A percentile compares a stretch with the other conserved stretches of the same genome.
Evolutionary conservation across 2,329 filamentous ascomycete genomes (phyloP).

Genomic region (Xylariales sp.): DNA sequence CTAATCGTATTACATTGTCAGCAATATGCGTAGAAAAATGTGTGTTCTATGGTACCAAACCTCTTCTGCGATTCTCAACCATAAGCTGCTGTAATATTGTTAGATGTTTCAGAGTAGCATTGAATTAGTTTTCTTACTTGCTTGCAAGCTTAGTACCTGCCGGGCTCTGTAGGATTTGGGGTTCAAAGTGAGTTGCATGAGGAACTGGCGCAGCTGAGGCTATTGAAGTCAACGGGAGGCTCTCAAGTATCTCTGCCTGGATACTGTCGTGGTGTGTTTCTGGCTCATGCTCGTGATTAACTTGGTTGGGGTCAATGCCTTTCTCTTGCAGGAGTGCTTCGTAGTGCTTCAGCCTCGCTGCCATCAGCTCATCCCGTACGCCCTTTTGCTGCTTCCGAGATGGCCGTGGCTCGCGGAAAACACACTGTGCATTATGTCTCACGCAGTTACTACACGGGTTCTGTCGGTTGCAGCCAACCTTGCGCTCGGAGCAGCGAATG

Average conservation of each 20-base stretch:
- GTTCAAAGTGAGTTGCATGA: no score
- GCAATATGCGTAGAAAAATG: no score
- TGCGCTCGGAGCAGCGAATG: constrained; percentile 20
- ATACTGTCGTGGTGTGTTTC: no score
- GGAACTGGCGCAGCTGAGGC: no score
- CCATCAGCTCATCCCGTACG: constrained; percentile 9
- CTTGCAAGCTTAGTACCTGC: constrained; percentile 4
- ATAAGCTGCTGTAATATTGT: constrained; percentile 9
- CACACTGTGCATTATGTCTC: constrained; percentile 21
- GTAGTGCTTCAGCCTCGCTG: constrained; percentile 16
- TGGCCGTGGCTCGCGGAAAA: constrained; percentile 12
- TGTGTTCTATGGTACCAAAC: no score
- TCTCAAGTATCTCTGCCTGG: no score
- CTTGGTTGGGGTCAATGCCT: constrained; percentile 14
- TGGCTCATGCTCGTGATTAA: no score
- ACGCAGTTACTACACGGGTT: constrained; percentile 28
- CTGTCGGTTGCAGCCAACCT: constrained; percentile 28
- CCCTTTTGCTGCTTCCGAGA: constrained; percentile 12
- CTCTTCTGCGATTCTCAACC: constrained; percentile 15
- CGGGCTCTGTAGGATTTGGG: no score
- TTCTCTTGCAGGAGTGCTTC: constrained; percentile 17
- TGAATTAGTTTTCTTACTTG: constrained; percentile 8
- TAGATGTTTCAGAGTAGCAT: not conserved
- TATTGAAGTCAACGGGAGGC: no score
- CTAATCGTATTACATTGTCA: not conserved